These are phyloP conservation scores for Davidsoniella neocaledoniae DNA, from an alignment of 2,329 filamentous ascomycete species.

Conservation along the genomic window DNA sequence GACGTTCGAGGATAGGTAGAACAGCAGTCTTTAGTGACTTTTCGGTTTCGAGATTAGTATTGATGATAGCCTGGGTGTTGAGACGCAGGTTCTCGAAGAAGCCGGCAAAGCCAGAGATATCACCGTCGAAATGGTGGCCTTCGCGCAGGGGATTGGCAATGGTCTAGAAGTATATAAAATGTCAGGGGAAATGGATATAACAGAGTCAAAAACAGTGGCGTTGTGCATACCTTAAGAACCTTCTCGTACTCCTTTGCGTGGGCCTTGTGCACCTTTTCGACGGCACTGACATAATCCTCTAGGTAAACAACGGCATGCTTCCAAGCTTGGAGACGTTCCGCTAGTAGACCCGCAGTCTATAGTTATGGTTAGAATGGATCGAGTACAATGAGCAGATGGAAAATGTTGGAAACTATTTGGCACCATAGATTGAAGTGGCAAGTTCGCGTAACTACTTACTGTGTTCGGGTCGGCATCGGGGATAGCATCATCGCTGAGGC, in stretches of 20 bases:
- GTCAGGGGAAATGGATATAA: neutral
- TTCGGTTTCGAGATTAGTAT: constrained; percentile 79
- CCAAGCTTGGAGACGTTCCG: constrained; percentile 83
- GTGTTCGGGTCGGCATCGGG: constrained; percentile 41
- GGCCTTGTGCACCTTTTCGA: constrained; percentile 70
- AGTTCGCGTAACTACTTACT: constrained; percentile 24
- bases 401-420: neutral
- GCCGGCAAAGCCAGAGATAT: constrained; percentile 68
- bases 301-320: constrained; percentile 86
- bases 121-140: constrained; percentile 84
- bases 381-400: neutral
- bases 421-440: too few relatives aligned
- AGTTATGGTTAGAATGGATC: neutral
- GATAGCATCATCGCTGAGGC: constrained; percentile 38
- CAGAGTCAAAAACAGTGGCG: constrained; percentile 17
- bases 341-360: constrained; percentile 62
- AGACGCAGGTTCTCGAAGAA: constrained; percentile 88
- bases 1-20: constrained; percentile 70
- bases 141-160: constrained; percentile 75
- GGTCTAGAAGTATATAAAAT: constrained; percentile 32
- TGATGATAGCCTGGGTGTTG: constrained; percentile 83
- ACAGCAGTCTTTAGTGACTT: constrained; percentile 77
- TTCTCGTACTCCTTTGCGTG: constrained; percentile 93
- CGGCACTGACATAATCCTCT: constrained; percentile 72
- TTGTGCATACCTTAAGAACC: constrained; percentile 53